A percentile compares a stretch with the other conserved stretches of the same genome.
phyloP scores from a whole-genome alignment of 192 early-diverging fungal species.

The Dimargaris verticillata region DNA sequence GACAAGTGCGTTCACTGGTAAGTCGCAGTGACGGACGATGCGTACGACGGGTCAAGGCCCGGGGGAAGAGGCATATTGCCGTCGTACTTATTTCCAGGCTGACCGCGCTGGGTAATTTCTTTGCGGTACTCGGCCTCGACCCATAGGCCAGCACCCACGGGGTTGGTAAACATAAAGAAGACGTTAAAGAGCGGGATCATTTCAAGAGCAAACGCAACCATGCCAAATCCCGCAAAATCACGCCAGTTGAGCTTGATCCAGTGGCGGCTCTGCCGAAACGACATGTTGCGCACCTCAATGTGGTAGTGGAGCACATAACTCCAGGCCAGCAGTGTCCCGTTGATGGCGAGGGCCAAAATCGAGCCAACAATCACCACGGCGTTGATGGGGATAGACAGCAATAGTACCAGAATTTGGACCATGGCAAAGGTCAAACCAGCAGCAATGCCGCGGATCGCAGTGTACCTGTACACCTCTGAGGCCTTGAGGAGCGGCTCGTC shows the following conservation, averaged over 20 bases:
- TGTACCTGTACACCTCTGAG: background rate
- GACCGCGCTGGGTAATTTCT: background rate
- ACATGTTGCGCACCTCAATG: slow-evolving; percentile 8
- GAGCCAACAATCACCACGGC: slow-evolving; percentile 20
- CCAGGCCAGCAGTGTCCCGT: slow-evolving; percentile 6
- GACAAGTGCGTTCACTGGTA: too few relatives aligned
- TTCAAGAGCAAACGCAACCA: slow-evolving; percentile 17
- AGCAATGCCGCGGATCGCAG: background rate
- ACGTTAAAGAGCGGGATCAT: slow-evolving; percentile 20
- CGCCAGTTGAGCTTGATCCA: slow-evolving; percentile 1
- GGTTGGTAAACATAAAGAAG: slow-evolving; percentile 27
- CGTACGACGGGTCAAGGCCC: too few relatives aligned
- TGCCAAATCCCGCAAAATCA: background rate
- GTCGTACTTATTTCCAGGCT: slow-evolving; percentile 6
- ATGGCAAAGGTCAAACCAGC: slow-evolving; percentile 5
- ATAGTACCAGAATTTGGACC: slow-evolving; percentile 12
- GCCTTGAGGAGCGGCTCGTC: slow-evolving; percentile 2
- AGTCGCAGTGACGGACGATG: too few relatives aligned
- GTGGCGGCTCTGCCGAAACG: slow-evolving; percentile 8
- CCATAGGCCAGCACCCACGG: slow-evolving; percentile 28
- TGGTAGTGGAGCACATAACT: slow-evolving; percentile 5
- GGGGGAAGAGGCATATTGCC: background rate
- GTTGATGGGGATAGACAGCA: slow-evolving; percentile 20
- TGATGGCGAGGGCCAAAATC: slow-evolving; percentile 11
- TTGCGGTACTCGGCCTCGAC: slow-evolving; percentile 12